Evolutionary conservation across 2,329 filamentous ascomycete genomes (phyloP), one percentile per base, ranked within the genome.

Genomic region (Fusarium denticulatum): DNA sequence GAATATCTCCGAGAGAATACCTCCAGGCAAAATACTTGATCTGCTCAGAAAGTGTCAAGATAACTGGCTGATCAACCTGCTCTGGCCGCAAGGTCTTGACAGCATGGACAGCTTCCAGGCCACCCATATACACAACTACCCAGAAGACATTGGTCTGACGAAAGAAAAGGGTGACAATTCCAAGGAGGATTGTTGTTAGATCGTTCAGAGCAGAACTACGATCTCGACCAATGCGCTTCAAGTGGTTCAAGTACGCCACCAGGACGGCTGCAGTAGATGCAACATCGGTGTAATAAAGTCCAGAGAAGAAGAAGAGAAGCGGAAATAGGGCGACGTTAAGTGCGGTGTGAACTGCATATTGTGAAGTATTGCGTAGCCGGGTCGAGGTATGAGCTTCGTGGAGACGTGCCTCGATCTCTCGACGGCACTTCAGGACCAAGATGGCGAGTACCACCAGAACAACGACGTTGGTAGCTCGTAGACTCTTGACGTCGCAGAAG

Each of bases 61-160:
- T 80, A 6, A 37, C 57, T 2, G 83, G 82, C 30, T 78, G 78
- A 12, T 79, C 72, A 6, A 79, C 79, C 0, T 76, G 72, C 26
- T 78, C 65, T 1, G 83, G 83, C 22, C 77, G 80, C 34, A 88
- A 78, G 7, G 76, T 81, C 77, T 86, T 88, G 67, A 89, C 82
- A 24, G 83, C 86, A 74, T 88, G 86, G 5, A 90, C 81, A 47
- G 84, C 83, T 80, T 92, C 88, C 46, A 90, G 69, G 11, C 88
- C 91, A 26, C 92, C 92, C 77, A 94, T 89, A 77, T 93, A 94
- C 1, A 95, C 86, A 2, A 94, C 92, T 0, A 95, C 91, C 96
- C 96, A 99, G 80, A 99, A 97, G 63, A 98, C 93, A 78, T 99
- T 99, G 1, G 96, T 99, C 82, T 99, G 96, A 30, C 96, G 88